Evolutionary conservation across 805 yeast species (phyloP), one percentile per base, ranked within the genome.

Genomic region (Lachancea dasiensis): DNA sequence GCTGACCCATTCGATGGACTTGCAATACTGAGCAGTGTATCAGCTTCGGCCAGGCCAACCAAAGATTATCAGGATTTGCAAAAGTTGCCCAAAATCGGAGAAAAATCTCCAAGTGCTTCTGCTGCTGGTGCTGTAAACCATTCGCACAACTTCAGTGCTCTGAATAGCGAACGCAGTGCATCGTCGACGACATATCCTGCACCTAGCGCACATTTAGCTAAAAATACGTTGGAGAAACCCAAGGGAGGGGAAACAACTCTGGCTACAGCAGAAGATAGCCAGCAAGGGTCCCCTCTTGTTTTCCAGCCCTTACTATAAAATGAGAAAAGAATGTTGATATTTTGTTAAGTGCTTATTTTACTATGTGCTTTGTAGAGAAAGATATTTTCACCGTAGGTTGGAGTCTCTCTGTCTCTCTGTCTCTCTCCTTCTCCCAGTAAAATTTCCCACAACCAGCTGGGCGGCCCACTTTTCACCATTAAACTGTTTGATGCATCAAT

Each of bases 221-320:
- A 22, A 22, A 10, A 5, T 11, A 27, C 19, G 8, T 11, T 11
- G 11, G 6, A 5, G 16, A n/a, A 27, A 6, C 4, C 19, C 5
- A 17, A 30, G 25, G 25, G 21, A 20, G 25, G 13, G 6, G 14
- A 26, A 11, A n/a, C 28, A n/a, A n/a, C n/a, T n/a, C 28, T 6
- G 6, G 14, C 14, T 26, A 17, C 54, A 37, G 47, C 44, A 28
- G 49, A 20, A 8, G 16, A 9, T 13, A 13, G 13, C 8, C 53
- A 53, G 8, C 53, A 48, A 19, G 38, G 55, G 37, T 60, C 63
- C 11, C 56, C 52, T 34, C 61, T 61, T 24, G 52, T 50, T 9
- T 58, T 54, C 39, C 62, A 57, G 42, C 54, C 53, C 13, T 40
- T 52, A 41, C 40, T 52, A 38, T 49, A 39, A 29, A 8, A 23